Evolutionary conservation across 2,329 filamentous ascomycete species (phyloP).

Genomic region (Epichloe sylvatica): DNA sequence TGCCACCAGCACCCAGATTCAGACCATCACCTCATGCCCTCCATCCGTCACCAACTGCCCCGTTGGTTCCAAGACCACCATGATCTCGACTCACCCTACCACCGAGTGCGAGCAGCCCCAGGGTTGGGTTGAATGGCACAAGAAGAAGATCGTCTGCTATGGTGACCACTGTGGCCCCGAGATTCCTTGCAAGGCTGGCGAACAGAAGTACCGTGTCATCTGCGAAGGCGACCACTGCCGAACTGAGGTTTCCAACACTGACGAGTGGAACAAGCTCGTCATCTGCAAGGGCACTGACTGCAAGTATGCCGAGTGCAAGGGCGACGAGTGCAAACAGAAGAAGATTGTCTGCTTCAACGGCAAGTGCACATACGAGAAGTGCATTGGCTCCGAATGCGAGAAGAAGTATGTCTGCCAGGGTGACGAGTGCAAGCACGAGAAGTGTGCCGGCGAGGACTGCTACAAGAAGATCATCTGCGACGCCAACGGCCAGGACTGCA

Average conservation of each 20-base stretch:
- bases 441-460: slow-evolving; percentile 19
- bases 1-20: slow-evolving; percentile 14
- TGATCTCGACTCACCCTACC: slow-evolving; percentile 11
- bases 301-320: slow-evolving; percentile 14
- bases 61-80: slow-evolving; percentile 11
- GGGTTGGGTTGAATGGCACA: slow-evolving; percentile 10
- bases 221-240: slow-evolving; percentile 18
- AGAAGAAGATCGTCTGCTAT: slow-evolving; percentile 22
- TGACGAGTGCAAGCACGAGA: slow-evolving; percentile 17
- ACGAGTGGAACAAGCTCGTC: slow-evolving; percentile 17
- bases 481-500: slow-evolving; percentile 9
- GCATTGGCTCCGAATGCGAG: slow-evolving; percentile 16
- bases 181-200: slow-evolving; percentile 15
- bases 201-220: slow-evolving; percentile 17
- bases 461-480: slow-evolving; percentile 16
- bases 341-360: slow-evolving; percentile 22
- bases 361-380: slow-evolving; percentile 17
- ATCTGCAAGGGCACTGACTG: slow-evolving; percentile 17
- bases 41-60: slow-evolving; percentile 14
- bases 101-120: slow-evolving; percentile 2
- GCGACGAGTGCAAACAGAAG: slow-evolving; percentile 12
- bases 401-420: slow-evolving; percentile 21
- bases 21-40: slow-evolving; percentile 18
- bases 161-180: slow-evolving; percentile 20
- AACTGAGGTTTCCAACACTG: slow-evolving; percentile 13